phyloP scores from a whole-genome alignment of 352 stramenopile genomes.

The Phytophthora brassicae region DNA sequence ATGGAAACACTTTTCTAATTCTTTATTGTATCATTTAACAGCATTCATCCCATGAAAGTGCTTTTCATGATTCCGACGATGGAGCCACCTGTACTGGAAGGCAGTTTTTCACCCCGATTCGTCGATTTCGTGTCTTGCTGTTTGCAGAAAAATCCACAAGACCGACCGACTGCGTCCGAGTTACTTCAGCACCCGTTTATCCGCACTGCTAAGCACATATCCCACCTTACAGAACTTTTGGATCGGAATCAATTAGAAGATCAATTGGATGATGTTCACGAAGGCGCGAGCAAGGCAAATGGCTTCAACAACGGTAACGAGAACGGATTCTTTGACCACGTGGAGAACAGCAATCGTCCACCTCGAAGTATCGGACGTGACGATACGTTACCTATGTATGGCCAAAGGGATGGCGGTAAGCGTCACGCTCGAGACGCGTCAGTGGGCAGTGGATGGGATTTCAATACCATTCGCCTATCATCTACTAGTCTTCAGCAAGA shows the following conservation, averaged over 20 bases:
- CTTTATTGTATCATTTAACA: constrained; percentile 32
- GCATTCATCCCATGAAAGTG: constrained; percentile 98
- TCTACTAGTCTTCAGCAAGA: constrained; percentile 40
- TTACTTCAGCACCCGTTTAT: constrained; percentile 90
- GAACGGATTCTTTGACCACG: constrained; percentile 18
- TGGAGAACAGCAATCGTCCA: constrained; percentile 15
- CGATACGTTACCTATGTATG: constrained; percentile 29
- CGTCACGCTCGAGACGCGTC: constrained; percentile 42
- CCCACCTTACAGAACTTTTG: constrained; percentile 72
- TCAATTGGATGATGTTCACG: constrained; percentile 19
- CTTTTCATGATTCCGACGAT: constrained; percentile 99
- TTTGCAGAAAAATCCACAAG: constrained; percentile 85
- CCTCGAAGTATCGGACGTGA: constrained; percentile 18
- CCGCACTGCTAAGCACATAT: constrained; percentile 61
- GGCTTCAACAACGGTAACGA: constrained; percentile 17
- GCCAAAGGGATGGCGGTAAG: constrained; percentile 40
- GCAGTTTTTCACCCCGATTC: constrained; percentile 70
- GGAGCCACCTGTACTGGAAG: constrained; percentile 85
- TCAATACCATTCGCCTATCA: constrained; percentile 70
- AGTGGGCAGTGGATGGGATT: constrained; percentile 74
- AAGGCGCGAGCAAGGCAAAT: constrained; percentile 5
- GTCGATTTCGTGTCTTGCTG: constrained; percentile 91
- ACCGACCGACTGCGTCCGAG: constrained; percentile 81
- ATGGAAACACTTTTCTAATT: not conserved
- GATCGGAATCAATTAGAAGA: constrained; percentile 43